These are phyloP conservation scores for Styphnolobium japonicum DNA, from an alignment of 306 rosid genomes.

Conservation along the genomic window DNA sequence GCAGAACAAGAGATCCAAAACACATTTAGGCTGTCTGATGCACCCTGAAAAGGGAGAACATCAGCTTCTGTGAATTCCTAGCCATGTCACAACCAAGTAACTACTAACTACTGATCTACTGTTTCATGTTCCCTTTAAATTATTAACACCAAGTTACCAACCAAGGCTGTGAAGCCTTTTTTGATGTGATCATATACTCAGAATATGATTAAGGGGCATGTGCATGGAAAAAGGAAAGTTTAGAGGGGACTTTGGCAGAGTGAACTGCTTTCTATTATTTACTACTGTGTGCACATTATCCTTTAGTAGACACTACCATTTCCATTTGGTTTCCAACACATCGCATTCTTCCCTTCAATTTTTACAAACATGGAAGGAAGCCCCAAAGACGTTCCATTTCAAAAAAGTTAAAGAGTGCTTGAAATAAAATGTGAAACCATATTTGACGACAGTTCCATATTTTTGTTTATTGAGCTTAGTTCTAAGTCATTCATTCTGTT, in stretches of 20 bases:
- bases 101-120: neutral
- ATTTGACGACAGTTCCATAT: neutral
- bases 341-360: neutral
- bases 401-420: neutral
- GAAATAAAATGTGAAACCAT: neutral
- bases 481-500: neutral
- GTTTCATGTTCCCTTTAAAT: neutral
- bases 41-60: neutral
- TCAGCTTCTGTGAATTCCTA: neutral
- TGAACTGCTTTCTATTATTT: neutral
- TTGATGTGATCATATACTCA: neutral
- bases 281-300: neutral
- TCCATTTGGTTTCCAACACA: neutral
- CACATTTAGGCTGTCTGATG: neutral
- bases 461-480: neutral
- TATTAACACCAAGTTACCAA: neutral
- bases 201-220: neutral
- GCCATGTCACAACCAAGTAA: neutral
- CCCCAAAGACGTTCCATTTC: neutral
- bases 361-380: neutral
- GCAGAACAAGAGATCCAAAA: neutral
- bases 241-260: neutral
- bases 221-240: neutral
- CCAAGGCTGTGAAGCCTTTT: too few relatives aligned
- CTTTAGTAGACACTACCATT: neutral